Base-by-base conservation (phyloP, 441 rosid genomes). In the Adansonia gregorii region DNA sequence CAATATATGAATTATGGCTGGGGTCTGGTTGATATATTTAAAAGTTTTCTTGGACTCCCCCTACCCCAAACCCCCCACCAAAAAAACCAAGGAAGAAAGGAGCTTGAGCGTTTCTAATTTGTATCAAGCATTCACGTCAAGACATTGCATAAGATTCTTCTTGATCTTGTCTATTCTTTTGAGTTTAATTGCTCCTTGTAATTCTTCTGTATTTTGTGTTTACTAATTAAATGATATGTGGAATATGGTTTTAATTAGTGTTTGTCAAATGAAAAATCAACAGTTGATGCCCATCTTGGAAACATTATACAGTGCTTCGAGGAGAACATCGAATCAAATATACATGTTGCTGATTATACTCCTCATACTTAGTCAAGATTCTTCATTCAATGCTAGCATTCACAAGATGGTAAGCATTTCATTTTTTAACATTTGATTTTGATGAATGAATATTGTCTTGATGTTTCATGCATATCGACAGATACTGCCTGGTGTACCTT, bases 351-450 rank as follows among this genome's bases (percentile, higher is more conserved):
- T 97, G 84, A 97, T 97, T 69, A 91, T 93, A 68, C 98, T 97
- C 82, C 99, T 97, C 86, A 93, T 97, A 75, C 98, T 97, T 73
- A 94, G 99, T 85, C 98, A 97, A 80, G 99, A 97, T 81, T 91
- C 99, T 82, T 90, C 98, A 54, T 97, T 97, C 81, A 97, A 91
- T 83, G 89, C 99, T 27, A 90, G 93, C 88, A 87, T 94, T 81
- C 98, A 94, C 91, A 97, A 97, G 86, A 87, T 94, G 92, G 98
- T 93, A 90, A 71, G 87, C 19, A 65, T 77, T 70, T 19, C 46
- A 71, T 77, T 56, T 54, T 17, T 27, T 77, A 20, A 63, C 66
- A n/a, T 79, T 79, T 70, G 55, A 68, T 19, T 19, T 52, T 41
- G 20, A 79, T 73, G 48, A 73, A 52, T 22, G 52, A 68, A 61